Base-by-base conservation (phyloP, 2,329 filamentous ascomycete genomes). In the Lachnellula subtilissima region DNA sequence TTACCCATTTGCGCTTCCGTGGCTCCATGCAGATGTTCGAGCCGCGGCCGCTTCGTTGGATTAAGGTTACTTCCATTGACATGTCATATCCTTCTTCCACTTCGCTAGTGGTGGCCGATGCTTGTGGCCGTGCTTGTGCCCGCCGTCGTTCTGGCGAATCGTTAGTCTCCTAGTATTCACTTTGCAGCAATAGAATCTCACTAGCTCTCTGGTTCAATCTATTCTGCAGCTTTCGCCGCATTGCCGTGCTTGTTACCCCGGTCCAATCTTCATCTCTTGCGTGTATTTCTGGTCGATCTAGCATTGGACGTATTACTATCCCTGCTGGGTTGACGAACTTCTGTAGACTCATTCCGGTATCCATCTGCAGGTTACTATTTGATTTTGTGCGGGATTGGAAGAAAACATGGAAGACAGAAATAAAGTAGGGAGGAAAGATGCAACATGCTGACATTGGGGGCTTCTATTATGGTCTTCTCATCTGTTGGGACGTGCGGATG, bases 241-340 rank as follows among this genome's bases (percentile, higher is more conserved):
- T 57, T 0, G 59, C 58, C 1, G 64, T 63, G 52, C 64, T 67
- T 4, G 62, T 68, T 7, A 69, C 61, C 5, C 70, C 70, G 1
- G 66, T 72, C 70, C 70, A 73, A 50, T 73, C 70, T 40, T 73
- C 69, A 14, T 48, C 48, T 9, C 49, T 45, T 17, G 53, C 53
- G 23, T 53, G 37, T 15, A 61, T 39, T 17, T 61, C 57, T 7
- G 40, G 49, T n/a, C 48, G 39, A 40, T 63, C 57, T 3, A 47
- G 48, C 61, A 64, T 64, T 3, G 54, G 52, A 12, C 50, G 50
- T 3, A 64, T 28, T 25, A 53, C 55, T 43, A 64, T 60, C 5
- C 45, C 36, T 36, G 61, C 37, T 28, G 35, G 32, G 8, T 19
- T n/a, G 17, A 5, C 32, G 6, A 15, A 46, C 19, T 46, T n/a